Percentiles rank a stretch among this genome's conserved stretches.
phyloP scores from a whole-genome alignment of 257 asterid genomes.

The Parsonsia alboflavescens region DNA sequence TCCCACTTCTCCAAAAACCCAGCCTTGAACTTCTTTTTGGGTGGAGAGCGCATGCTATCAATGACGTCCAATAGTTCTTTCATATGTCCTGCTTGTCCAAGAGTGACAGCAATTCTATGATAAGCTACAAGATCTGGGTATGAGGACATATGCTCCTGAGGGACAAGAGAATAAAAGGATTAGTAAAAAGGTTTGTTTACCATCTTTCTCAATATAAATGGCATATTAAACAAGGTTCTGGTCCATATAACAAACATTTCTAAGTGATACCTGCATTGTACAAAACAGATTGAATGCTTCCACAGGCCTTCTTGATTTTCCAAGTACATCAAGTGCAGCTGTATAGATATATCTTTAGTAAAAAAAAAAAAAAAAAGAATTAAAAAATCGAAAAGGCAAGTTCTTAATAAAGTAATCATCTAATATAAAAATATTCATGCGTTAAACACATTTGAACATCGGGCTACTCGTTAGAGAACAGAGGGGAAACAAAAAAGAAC shows the following conservation, averaged over 20 bases:
- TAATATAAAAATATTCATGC: background rate
- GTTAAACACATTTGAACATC: background rate
- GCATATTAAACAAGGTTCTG: background rate
- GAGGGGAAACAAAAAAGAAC: background rate
- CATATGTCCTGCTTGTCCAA: slow-evolving; percentile 98
- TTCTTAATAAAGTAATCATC: background rate
- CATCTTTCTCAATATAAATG: slow-evolving; percentile 7
- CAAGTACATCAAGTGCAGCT: slow-evolving; percentile 83
- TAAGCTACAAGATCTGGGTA: slow-evolving; percentile 90
- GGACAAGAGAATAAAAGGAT: slow-evolving; percentile 2
- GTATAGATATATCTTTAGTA: slow-evolving; percentile 56
- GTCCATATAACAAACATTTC: slow-evolving; percentile 11
- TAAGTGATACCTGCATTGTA: slow-evolving; percentile 65
- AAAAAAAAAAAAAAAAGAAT: slow-evolving; percentile 7
- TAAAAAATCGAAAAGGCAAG: background rate
- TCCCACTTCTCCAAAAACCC: slow-evolving; percentile 77
- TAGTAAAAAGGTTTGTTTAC: slow-evolving; percentile 10
- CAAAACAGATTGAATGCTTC: slow-evolving; percentile 85
- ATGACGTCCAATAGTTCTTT: slow-evolving; percentile 89
- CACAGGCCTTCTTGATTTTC: slow-evolving; percentile 87
- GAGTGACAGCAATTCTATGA: slow-evolving; percentile 82
- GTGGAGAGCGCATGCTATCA: slow-evolving; percentile 85
- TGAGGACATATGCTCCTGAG: slow-evolving; percentile 65
- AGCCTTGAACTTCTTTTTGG: slow-evolving; percentile 72
- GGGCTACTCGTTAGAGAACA: background rate